Evolutionary conservation across 176 grass and related monocot genomes (phyloP).

Genomic region (Stipa capillata): DNA sequence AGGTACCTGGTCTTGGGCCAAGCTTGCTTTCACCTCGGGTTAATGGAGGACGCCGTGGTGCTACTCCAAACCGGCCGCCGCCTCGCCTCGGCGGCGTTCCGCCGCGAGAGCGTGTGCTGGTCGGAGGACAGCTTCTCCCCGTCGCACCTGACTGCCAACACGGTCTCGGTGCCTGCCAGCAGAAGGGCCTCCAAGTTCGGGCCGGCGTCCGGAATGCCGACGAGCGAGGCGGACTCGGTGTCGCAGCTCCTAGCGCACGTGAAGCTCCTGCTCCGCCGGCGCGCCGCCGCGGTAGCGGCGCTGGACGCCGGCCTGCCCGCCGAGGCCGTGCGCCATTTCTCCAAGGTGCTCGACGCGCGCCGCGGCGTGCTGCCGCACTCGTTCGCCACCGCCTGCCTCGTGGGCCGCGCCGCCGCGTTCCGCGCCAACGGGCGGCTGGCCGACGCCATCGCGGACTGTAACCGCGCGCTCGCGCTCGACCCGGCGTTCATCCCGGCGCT

Average conservation of each 20-base stretch:
- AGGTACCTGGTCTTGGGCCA: conserved; percentile 47
- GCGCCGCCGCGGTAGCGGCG: conserved; percentile 32
- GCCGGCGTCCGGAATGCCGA: neutral
- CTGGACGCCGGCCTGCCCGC: conserved; percentile 37
- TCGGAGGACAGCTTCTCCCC: conserved; percentile 48
- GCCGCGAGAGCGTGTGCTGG: conserved; percentile 34
- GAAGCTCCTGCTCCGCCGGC: conserved; percentile 41
- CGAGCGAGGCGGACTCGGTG: conserved; percentile 5
- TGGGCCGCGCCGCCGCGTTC: conserved; percentile 64
- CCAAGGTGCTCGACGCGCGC: conserved; percentile 70
- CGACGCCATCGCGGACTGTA: conserved; percentile 72
- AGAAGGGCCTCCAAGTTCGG: neutral
- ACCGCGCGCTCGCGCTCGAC: conserved; percentile 67
- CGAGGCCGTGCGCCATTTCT: conserved; percentile 41
- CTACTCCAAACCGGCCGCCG: conserved; percentile 38
- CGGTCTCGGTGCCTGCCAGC: neutral
- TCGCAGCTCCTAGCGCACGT: conserved; percentile 38
- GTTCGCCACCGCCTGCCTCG: conserved; percentile 59
- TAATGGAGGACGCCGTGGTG: conserved; percentile 57
- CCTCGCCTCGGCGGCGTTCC: conserved; percentile 46
- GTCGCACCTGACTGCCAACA: neutral
- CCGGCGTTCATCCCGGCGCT: conserved; percentile 80
- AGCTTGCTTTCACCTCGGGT: conserved; percentile 42
- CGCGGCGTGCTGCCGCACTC: conserved; percentile 42
- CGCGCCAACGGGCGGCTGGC: conserved; percentile 25